Percentiles rank a stretch among this genome's conserved stretches.
phyloP scores from a whole-genome alignment of 2,329 filamentous ascomycete species.

The Monilinia fructicola region DNA sequence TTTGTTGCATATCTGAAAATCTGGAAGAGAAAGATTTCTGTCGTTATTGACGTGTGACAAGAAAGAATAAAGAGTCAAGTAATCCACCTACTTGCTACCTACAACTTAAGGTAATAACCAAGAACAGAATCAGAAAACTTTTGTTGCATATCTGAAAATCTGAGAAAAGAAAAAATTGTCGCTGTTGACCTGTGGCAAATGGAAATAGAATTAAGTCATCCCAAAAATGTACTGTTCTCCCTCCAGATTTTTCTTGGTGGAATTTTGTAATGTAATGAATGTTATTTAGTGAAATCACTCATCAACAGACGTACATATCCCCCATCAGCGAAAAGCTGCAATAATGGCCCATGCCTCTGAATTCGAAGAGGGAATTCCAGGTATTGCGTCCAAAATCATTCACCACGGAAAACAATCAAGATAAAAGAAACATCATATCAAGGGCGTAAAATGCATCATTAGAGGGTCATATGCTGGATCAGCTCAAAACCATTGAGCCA shows the following conservation, averaged over 20 bases:
- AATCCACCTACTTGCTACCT: too few species aligned
- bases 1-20: too few species aligned
- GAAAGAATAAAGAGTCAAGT: too few species aligned
- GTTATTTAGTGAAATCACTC: neutral
- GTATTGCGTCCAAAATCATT: neutral
- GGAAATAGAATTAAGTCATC: too few species aligned
- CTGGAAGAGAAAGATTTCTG: neutral
- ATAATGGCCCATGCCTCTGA: neutral
- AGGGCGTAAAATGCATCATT: constrained; percentile 22
- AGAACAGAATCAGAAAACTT: neutral
- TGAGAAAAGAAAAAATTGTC: neutral
- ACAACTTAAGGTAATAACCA: neutral
- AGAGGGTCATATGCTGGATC: constrained; percentile 22
- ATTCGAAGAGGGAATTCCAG: neutral
- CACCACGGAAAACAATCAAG: neutral
- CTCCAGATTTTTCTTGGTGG: neutral
- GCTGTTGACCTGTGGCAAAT: neutral
- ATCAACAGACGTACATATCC: neutral
- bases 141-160: neutral
- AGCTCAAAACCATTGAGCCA: constrained; percentile 18
- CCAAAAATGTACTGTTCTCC: neutral
- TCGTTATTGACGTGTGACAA: neutral
- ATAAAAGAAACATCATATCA: neutral
- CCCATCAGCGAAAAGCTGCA: neutral
- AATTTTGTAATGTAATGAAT: neutral